These are phyloP conservation scores for Vitis labrusca DNA, from an alignment of 164 flowering plant species.

Conservation along the genomic window DNA sequence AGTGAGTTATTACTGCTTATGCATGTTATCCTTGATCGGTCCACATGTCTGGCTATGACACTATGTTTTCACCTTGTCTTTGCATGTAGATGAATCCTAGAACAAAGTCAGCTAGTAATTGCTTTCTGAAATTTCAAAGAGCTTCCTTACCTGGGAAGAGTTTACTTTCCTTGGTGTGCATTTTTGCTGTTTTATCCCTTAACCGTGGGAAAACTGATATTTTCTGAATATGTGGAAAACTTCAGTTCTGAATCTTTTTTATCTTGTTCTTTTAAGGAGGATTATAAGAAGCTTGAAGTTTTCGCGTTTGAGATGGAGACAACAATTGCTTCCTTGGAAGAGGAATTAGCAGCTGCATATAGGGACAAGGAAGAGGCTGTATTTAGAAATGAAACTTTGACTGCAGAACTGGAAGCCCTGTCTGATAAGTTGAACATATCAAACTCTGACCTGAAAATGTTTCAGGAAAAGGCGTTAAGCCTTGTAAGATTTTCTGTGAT, in stretches of 20 bases:
- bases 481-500: conserved; percentile 51
- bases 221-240: neutral
- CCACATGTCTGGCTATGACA: no score
- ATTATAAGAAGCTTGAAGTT: conserved; percentile 72
- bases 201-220: neutral
- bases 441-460: conserved; percentile 36
- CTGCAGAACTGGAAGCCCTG: conserved; percentile 54
- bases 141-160: no score
- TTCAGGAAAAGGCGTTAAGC: conserved; percentile 59
- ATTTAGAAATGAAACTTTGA: conserved; percentile 48
- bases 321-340: conserved; percentile 79
- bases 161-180: neutral
- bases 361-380: conserved; percentile 58
- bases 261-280: conserved; percentile 46
- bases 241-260: no score
- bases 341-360: conserved; percentile 46
- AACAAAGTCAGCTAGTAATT: no score
- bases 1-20: no score
- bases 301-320: conserved; percentile 85
- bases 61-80: no score
- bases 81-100: no score
- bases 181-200: neutral
- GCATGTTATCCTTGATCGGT: no score
- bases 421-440: conserved; percentile 42
- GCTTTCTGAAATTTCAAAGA: no score